Conservation (phyloP, 805 yeast species). For the Vanderwaltozyma verrucispora region DNA sequence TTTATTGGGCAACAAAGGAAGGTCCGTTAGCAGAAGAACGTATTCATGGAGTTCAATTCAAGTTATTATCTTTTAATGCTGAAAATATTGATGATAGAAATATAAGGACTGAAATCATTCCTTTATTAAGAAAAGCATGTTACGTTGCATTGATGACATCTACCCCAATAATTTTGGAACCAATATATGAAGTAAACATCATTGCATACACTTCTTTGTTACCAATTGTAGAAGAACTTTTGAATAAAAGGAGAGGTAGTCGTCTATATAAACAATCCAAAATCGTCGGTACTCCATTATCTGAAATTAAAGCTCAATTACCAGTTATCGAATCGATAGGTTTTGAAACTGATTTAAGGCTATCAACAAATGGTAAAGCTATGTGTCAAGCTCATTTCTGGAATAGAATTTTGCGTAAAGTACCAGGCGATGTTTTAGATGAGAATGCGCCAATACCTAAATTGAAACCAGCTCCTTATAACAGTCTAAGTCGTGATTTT, state of each 20-base stretch:
- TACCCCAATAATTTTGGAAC: slow-evolving; percentile 72
- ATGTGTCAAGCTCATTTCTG: slow-evolving; percentile 55
- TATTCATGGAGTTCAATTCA: slow-evolving; percentile 58
- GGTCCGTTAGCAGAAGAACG: slow-evolving; percentile 94
- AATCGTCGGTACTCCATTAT: slow-evolving; percentile 65
- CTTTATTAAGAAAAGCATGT: slow-evolving; percentile 76
- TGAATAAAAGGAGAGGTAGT: slow-evolving; percentile 64
- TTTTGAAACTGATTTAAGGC: slow-evolving; percentile 72
- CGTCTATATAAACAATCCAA: slow-evolving; percentile 36
- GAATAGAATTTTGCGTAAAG: slow-evolving; percentile 51
- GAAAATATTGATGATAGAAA: slow-evolving; percentile 39
- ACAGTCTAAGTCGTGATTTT: slow-evolving; percentile 76
- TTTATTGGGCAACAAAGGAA: slow-evolving; percentile 69
- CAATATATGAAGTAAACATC: slow-evolving; percentile 53
- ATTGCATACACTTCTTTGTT: slow-evolving; percentile 43
- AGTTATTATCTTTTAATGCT: slow-evolving; percentile 46
- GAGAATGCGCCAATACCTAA: slow-evolving; percentile 49
- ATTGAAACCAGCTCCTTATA: slow-evolving; percentile 62
- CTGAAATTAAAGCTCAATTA: slow-evolving; percentile 47
- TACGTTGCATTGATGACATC: slow-evolving; percentile 73
- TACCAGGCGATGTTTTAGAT: slow-evolving; percentile 91
- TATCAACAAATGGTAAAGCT: slow-evolving; percentile 71
- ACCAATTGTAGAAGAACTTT: slow-evolving; percentile 36
- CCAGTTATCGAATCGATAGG: slow-evolving; percentile 92
- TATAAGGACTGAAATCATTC: slow-evolving; percentile 56